These are phyloP conservation scores for Colletotrichum abscissum DNA, from an alignment of 2,329 filamentous ascomycete genomes.

Conservation along the genomic window DNA sequence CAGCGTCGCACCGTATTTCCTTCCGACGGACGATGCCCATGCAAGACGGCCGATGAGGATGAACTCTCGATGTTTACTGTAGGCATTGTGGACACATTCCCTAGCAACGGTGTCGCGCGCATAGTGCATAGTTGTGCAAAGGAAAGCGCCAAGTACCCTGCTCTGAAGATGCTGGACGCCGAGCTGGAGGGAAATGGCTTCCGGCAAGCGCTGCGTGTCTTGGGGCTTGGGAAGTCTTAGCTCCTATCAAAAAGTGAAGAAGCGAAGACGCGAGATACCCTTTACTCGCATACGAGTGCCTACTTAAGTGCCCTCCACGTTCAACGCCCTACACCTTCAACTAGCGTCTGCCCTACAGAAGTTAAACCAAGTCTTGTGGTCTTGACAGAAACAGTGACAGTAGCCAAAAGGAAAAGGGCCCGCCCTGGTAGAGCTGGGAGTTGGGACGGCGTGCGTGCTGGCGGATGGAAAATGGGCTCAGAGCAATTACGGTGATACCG, in stretches of 20 bases:
- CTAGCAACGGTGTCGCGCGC: background rate
- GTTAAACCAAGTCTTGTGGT: background rate
- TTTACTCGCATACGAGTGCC: background rate
- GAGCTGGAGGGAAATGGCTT: background rate
- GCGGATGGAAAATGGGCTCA: background rate
- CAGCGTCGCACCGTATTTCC: slow-evolving; percentile 1
- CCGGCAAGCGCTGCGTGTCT: background rate
- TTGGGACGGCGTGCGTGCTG: slow-evolving; percentile 11
- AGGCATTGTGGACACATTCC: background rate
- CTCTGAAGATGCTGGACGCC: slow-evolving; percentile 18
- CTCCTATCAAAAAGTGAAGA: background rate
- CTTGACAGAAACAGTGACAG: background rate
- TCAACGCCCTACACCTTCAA: background rate
- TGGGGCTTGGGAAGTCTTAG: background rate
- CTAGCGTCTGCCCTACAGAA: background rate
- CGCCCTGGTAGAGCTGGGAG: background rate
- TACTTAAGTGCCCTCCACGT: background rate
- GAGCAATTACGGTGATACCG: background rate
- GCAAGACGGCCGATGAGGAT: slow-evolving; percentile 27
- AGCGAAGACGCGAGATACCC: slow-evolving; percentile 17
- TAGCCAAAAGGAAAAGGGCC: background rate
- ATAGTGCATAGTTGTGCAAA: slow-evolving; percentile 14
- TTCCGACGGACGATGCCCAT: slow-evolving; percentile 14
- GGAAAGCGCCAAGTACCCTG: background rate
- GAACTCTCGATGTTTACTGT: background rate